phyloP scores from a whole-genome alignment of 495 filamentous ascomycete genomes.

The Xylaria venustula region DNA sequence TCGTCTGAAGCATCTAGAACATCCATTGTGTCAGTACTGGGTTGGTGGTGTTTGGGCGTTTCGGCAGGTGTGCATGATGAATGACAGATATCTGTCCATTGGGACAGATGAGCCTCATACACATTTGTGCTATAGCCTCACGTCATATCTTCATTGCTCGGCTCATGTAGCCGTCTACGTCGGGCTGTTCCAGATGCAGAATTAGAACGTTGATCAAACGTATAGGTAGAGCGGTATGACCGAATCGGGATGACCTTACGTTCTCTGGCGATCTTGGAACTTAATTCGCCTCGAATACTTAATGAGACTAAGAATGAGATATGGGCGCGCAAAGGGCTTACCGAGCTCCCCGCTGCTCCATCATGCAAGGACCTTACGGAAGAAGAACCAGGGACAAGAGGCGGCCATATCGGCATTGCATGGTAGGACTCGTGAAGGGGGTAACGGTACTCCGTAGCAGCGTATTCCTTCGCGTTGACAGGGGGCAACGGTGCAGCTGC shows the following conservation, averaged over 20 bases:
- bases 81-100: not conserved
- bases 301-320: not conserved
- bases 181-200: not conserved
- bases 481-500: not conserved
- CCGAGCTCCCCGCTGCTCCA: conserved; percentile 6
- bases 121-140: not conserved
- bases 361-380: conserved; percentile 10
- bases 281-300: not conserved
- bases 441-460: not conserved
- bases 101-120: not conserved
- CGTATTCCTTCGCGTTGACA: conserved; percentile 4
- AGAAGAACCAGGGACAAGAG: not conserved
- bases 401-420: not conserved
- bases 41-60: not conserved
- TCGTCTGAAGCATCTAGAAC: not conserved
- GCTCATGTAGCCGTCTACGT: not conserved
- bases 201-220: not conserved
- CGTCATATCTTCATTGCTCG: not conserved
- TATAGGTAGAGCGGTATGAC: not conserved
- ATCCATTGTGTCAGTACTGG: not conserved
- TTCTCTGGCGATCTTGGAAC: not conserved
- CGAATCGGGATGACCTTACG: not conserved
- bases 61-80: not conserved
- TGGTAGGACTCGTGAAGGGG: not conserved
- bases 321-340: not conserved